Evolutionary conservation across 2,329 filamentous ascomycete genomes (phyloP), one percentile per base, ranked within the genome.

Genomic region (Colletotrichum costaricense): DNA sequence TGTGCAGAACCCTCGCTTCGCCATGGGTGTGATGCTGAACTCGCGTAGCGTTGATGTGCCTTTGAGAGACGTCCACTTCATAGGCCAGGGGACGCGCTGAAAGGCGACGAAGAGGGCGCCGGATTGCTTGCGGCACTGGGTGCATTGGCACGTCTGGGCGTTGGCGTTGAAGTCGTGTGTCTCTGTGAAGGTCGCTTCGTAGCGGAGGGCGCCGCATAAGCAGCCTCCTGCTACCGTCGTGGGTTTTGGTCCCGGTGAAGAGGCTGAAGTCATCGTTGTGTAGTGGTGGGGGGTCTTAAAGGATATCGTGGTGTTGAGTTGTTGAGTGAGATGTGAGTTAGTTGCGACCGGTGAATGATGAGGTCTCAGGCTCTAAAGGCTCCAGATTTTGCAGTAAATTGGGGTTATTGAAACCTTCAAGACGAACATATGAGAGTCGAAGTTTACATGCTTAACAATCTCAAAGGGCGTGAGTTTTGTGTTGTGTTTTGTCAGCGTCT

Each of bases 131-230:
- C 88, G 87, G 79, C 88, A 89, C 77, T 89, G 88, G 7, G 85
- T 86, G 80, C 88, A 90, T 76, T 90, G 87, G 77, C 88, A 90
- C 7, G 85, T 88, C 58, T 79, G 78, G 73, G 82, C 82, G 86
- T 87, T 73, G 30, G 49, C 77, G 72, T 78, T 74, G 73, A 88
- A 89, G 73, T 88, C 82, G 70, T 88, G 85, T 65, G 82, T 79
- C 1, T 78, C 66, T 0, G 86, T 83, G 69, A 90, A 88, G 33
- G 82, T 81, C 55, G 88, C 80, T 26, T 79, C 81, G 77, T 89
- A 90, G 63, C 87, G 84, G 55, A 90, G 80, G 24, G 82, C 81
- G 60, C 81, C 82, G 77, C 88, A 90, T 62, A 90, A 82, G 76
- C 88, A 90, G 42, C 88, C 87, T 52, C 88, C 88, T 0, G 83